Base-by-base conservation (phyloP, 352 stramenopile species). In the Pythium coloratum region DNA sequence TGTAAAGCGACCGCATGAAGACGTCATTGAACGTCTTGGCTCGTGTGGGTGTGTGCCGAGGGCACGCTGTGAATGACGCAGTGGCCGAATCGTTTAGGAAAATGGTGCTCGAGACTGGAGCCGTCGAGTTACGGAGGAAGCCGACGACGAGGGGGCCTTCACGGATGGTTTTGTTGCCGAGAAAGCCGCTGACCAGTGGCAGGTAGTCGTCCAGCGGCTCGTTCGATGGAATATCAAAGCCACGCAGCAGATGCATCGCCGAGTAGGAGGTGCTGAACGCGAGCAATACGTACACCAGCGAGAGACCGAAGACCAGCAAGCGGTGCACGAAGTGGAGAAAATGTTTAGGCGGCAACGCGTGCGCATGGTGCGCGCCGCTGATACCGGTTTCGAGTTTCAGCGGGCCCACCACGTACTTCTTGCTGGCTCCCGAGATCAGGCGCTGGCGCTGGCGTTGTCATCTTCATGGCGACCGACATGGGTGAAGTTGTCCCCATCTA, bases 311-410 rank as follows among this genome's bases (percentile, higher is more conserved):
- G n/a, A 62, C 51, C 0, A 53, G 2, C 18, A 69, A 51, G 6
- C 59, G 66, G 40, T 69, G 59, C 5, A 42, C 8, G 36, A 73
- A 38, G 20, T 69, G 61, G n/a, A 69, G 8, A 0, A 69, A 3
- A 2, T 58, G 13, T 20, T 59, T 66, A n/a, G 18, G 16, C 28
- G 57, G 32, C 59, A 65, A 13, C 36, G 36, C 8, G 8, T 16
- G 36, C 8, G 36, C 10, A 10, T 42, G 36, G 5, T 6, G 10
- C 6, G 2, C 36, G 2, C 2, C 36, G 36, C 36, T 2, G 2
- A 13, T 6, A 42, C 10, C 36, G 10, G 6, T 42, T 14, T 42
- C 5, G 36, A 10, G 36, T 42, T 42, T 42, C 36, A 42, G 14
- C 36, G 36, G 36, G 14, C 10, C 36, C 36, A 42, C 8, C 6